Evolutionary conservation across 2,329 filamentous ascomycete species (phyloP).

Genomic region (Cladosporium sp.): DNA sequence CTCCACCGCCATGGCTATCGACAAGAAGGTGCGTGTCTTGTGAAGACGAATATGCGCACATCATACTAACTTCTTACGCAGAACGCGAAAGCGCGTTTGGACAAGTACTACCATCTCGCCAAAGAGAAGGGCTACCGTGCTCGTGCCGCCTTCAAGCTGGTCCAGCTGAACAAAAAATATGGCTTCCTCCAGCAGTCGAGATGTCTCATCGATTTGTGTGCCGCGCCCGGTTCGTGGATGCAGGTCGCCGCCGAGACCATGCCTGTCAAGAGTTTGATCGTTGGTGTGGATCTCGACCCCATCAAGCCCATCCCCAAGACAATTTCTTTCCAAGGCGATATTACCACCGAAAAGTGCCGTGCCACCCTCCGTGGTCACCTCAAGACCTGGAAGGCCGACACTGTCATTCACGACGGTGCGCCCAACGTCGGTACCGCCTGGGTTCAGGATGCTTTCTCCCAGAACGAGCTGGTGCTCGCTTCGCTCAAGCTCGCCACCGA

Average conservation of each 20-base stretch:
- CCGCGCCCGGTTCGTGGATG: constrained; percentile 94
- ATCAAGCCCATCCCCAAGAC: constrained; percentile 94
- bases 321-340: constrained; percentile 96
- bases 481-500: constrained; percentile 92
- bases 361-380: constrained; percentile 85
- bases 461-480: constrained; percentile 88
- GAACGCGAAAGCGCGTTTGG: constrained; percentile 95
- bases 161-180: constrained; percentile 99
- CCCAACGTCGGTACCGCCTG: constrained; percentile 97
- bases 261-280: constrained; percentile 84
- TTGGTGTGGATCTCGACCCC: constrained; percentile 90
- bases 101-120: constrained; percentile 98
- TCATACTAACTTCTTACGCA: constrained; percentile 37
- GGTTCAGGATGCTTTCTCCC: constrained; percentile 97
- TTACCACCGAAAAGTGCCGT: constrained; percentile 94
- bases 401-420: constrained; percentile 92
- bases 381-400: constrained; percentile 95
- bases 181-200: constrained; percentile 96
- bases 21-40: constrained; percentile 72
- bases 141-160: constrained; percentile 94
- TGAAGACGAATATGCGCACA: constrained; percentile 14
- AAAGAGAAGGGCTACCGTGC: constrained; percentile 98
- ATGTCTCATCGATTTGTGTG: constrained; percentile 95
- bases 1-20: constrained; percentile 72
- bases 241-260: constrained; percentile 95